Evolutionary conservation across 257 asterid genomes (phyloP).

Genomic region (Ligustrum vulgare): DNA sequence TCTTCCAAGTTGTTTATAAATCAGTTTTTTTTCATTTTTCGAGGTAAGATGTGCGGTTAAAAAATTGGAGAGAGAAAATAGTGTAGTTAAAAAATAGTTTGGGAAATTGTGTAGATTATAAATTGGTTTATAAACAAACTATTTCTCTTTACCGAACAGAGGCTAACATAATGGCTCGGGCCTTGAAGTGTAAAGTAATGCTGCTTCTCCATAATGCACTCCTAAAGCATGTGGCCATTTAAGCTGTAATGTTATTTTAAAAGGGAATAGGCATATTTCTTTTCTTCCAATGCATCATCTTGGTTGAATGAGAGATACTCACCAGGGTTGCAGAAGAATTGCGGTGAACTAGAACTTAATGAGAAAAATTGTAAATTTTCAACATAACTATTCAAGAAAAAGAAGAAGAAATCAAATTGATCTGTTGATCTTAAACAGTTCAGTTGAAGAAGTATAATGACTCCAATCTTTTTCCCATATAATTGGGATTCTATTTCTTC

Average conservation of each 20-base stretch:
- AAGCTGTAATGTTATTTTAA: background rate
- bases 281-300: conserved; percentile 7
- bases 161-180: conserved; percentile 5
- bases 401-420: background rate
- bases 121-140: too few relatives aligned
- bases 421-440: background rate
- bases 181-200: conserved; percentile 11
- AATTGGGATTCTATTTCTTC: background rate
- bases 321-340: conserved; percentile 10
- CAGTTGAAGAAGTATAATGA: background rate
- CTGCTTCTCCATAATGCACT: conserved; percentile 10
- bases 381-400: background rate
- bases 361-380: background rate
- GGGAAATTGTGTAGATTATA: too few relatives aligned
- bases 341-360: background rate
- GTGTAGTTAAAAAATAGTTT: too few relatives aligned
- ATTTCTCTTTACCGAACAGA: too few relatives aligned
- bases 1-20: too few relatives aligned
- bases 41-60: too few relatives aligned
- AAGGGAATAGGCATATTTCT: conserved; percentile 9
- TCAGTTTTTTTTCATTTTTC: too few relatives aligned
- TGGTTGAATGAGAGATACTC: conserved; percentile 10
- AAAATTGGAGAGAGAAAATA: too few relatives aligned
- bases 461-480: conserved; percentile 9
- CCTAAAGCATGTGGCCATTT: background rate